phyloP scores from a whole-genome alignment of 768 basidiomycete species.

The Trichaptum fuscoviolaceum region DNA sequence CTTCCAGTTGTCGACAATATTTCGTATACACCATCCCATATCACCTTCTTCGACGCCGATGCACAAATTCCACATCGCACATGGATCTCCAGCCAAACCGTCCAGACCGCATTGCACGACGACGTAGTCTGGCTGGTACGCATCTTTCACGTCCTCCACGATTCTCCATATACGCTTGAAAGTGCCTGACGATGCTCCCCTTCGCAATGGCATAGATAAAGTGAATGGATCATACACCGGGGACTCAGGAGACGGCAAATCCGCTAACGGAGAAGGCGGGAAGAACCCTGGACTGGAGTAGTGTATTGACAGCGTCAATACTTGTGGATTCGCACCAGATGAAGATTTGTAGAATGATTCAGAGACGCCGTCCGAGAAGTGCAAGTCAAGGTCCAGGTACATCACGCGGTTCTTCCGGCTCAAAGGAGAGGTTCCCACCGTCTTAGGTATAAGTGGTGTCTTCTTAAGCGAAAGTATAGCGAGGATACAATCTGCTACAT shows the following conservation, averaged over 20 bases:
- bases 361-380: constrained; percentile 86
- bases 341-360: constrained; percentile 56
- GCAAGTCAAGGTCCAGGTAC: constrained; percentile 91
- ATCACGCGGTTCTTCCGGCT: constrained; percentile 56
- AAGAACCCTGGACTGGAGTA: constrained; percentile 82
- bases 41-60: constrained; percentile 47
- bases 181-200: constrained; percentile 63
- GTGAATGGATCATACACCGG: constrained; percentile 54
- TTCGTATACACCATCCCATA: constrained; percentile 61
- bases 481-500: constrained; percentile 85
- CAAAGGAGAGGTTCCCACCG: constrained; percentile 2
- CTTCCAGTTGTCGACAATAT: constrained; percentile 47
- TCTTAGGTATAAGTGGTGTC: constrained; percentile 14
- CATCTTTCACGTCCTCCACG: constrained; percentile 53
- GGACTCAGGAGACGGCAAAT: constrained; percentile 34
- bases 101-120: constrained; percentile 87
- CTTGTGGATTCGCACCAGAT: constrained; percentile 34
- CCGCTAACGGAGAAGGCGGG: constrained; percentile 52
- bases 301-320: constrained; percentile 78
- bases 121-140: constrained; percentile 71
- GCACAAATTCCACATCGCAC: constrained; percentile 68
- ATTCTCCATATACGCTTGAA: constrained; percentile 58
- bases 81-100: constrained; percentile 80
- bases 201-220: constrained; percentile 71
- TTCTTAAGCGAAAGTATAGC: constrained; percentile 69